A percentile compares a stretch with the other conserved stretches of the same genome.
phyloP scores from a whole-genome alignment of 768 basidiomycete genomes.

The Psilocybe tampanensis region DNA sequence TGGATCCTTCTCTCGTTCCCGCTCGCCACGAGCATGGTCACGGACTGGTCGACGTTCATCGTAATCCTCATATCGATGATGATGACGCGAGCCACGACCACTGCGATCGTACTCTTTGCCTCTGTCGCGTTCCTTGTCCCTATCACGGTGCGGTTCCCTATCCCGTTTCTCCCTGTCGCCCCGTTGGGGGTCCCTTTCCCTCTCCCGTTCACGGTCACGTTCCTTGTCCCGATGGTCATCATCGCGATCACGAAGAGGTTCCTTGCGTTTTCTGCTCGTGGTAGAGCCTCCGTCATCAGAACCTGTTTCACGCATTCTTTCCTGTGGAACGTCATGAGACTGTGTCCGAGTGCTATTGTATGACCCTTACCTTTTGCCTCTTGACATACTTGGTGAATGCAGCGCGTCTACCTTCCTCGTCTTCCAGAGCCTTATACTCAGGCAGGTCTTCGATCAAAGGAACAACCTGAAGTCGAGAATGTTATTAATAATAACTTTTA shows the following conservation, averaged over 20 bases:
- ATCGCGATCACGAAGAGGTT: slow-evolving; percentile 56
- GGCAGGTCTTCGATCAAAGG: slow-evolving; percentile 79
- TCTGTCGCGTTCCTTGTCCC: slow-evolving; percentile 35
- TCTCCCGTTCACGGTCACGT: slow-evolving; percentile 52
- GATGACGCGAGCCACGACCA: slow-evolving; percentile 45
- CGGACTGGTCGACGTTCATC: slow-evolving; percentile 43
- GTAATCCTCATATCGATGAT: slow-evolving; percentile 52
- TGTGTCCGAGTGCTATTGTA: neutral
- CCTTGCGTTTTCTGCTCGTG: slow-evolving; percentile 80
- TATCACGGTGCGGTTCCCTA: slow-evolving; percentile 32
- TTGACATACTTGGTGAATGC: slow-evolving; percentile 90
- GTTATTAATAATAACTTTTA: neutral
- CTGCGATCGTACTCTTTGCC: slow-evolving; percentile 40
- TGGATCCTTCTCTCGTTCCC: slow-evolving; percentile 40
- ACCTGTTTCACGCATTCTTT: slow-evolving; percentile 73
- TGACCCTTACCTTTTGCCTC: slow-evolving; percentile 74
- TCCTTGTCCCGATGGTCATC: slow-evolving; percentile 58
- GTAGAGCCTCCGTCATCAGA: slow-evolving; percentile 87
- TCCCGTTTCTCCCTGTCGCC: slow-evolving; percentile 20
- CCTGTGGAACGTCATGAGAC: slow-evolving; percentile 40
- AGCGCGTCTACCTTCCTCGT: slow-evolving; percentile 78
- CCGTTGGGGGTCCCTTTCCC: slow-evolving; percentile 31
- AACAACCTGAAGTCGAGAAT: slow-evolving; percentile 50
- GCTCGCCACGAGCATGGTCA: slow-evolving; percentile 39
- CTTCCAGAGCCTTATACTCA: slow-evolving; percentile 87